Percentiles rank a stretch among this genome's conserved stretches.
phyloP scores from a whole-genome alignment of 2,329 filamentous ascomycete species.

The Phialophora tarda region DNA sequence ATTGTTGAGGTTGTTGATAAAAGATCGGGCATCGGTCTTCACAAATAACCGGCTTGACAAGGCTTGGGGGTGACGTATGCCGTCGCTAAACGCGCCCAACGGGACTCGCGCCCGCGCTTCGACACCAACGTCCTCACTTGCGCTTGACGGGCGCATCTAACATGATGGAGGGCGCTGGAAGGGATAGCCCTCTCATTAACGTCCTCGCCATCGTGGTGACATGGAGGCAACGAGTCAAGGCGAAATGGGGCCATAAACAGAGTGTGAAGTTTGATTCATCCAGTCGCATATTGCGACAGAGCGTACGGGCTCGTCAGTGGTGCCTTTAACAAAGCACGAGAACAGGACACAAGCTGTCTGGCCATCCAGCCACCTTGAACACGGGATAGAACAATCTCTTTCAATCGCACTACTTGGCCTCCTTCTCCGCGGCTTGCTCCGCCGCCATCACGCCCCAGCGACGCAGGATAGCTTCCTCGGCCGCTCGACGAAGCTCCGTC shows the following conservation, averaged over 20 bases:
- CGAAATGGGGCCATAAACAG: neutral
- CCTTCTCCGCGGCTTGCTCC: constrained; percentile 22
- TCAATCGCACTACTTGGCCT: constrained; percentile 13
- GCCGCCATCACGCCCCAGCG: constrained; percentile 22
- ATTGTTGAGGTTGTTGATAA: neutral
- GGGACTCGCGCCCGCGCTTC: neutral
- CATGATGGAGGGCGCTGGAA: neutral
- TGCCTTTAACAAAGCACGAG: neutral
- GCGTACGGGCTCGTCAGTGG: constrained; percentile 8
- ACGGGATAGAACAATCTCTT: constrained; percentile 10
- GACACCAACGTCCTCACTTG: neutral
- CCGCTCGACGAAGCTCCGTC: constrained; percentile 20
- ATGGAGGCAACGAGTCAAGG: neutral
- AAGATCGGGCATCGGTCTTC: neutral
- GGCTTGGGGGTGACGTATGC: constrained; percentile 5
- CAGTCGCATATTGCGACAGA: constrained; percentile 17
- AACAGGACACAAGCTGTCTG: neutral
- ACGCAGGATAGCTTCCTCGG: constrained; percentile 21
- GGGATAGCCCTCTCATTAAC: neutral
- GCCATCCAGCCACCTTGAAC: neutral
- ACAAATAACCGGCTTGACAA: neutral
- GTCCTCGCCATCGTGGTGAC: neutral
- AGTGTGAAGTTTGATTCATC: constrained; percentile 5
- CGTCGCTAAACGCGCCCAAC: neutral
- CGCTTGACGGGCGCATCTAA: neutral